These are phyloP conservation scores for Colletotrichum liaoningense DNA, from an alignment of 2,329 filamentous ascomycete genomes.

Conservation along the genomic window DNA sequence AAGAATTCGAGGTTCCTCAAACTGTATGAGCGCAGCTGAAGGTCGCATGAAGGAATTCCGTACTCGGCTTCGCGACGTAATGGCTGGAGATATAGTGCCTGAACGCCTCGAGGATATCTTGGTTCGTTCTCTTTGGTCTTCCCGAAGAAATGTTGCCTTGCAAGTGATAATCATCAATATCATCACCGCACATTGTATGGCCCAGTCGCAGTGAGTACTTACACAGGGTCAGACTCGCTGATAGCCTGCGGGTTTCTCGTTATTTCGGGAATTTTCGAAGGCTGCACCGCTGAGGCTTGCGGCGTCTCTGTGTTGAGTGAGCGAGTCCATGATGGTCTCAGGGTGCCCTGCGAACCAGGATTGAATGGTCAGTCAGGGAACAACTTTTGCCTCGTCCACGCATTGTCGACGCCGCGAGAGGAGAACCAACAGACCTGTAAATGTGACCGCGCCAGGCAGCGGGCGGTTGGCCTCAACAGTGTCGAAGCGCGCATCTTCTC, in stretches of 20 bases:
- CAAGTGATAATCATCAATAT: background rate
- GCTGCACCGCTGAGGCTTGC: background rate
- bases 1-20: constrained; percentile 94
- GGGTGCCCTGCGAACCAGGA: background rate
- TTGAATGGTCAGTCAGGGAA: background rate
- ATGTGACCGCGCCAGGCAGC: constrained; percentile 2
- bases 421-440: background rate
- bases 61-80: constrained; percentile 79
- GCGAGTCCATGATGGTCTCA: constrained; percentile 15
- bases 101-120: constrained; percentile 81
- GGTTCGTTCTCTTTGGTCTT: constrained; percentile 31
- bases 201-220: background rate
- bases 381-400: background rate
- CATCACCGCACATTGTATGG: background rate
- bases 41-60: constrained; percentile 86
- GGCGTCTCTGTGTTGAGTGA: constrained; percentile 8
- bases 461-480: constrained; percentile 11
- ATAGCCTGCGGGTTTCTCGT: background rate
- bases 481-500: constrained; percentile 26
- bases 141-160: background rate
- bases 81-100: constrained; percentile 87
- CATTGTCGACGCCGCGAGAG: background rate
- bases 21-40: constrained; percentile 93
- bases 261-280: background rate
- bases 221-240: background rate